Conservation (phyloP, 495 filamentous ascomycete genomes). For the Daldinia concentrica region DNA sequence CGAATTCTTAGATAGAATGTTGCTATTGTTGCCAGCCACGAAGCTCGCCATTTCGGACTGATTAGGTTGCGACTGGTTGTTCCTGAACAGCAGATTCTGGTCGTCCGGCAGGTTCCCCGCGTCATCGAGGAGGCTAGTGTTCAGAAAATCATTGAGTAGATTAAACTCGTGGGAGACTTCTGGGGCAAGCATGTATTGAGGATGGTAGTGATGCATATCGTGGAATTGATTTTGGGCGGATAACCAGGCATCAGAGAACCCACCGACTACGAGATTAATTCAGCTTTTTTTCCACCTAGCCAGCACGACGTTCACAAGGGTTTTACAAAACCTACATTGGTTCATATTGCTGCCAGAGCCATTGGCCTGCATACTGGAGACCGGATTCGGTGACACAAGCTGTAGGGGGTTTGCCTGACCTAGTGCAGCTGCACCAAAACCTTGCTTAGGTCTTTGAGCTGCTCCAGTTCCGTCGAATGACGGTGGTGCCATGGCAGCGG, state of each 20-base stretch:
- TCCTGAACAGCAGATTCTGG: slow-evolving; percentile 49
- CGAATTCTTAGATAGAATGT: slow-evolving; percentile 53
- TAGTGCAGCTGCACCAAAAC: slow-evolving; percentile 54
- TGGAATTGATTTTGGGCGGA: slow-evolving; percentile 78
- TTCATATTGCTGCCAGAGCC: slow-evolving; percentile 68
- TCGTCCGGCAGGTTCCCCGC: slow-evolving; percentile 71
- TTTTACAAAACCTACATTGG: slow-evolving; percentile 73
- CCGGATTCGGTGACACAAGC: slow-evolving; percentile 65
- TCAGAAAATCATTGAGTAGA: slow-evolving; percentile 93
- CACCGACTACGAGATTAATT: slow-evolving; percentile 58
- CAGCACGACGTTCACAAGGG: slow-evolving; percentile 42
- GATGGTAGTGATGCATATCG: slow-evolving; percentile 93
- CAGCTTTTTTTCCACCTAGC: slow-evolving; percentile 39
- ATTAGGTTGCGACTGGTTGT: slow-evolving; percentile 45
- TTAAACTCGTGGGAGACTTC: slow-evolving; percentile 97
- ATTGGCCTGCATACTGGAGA: slow-evolving; percentile 63
- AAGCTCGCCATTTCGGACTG: slow-evolving; percentile 49
- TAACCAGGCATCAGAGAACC: slow-evolving; percentile 67
- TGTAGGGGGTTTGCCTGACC: slow-evolving; percentile 58
- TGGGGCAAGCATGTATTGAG: slow-evolving; percentile 93
- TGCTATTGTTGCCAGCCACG: slow-evolving; percentile 50
- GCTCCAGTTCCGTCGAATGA: slow-evolving; percentile 53
- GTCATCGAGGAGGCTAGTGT: slow-evolving; percentile 86
- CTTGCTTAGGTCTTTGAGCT: slow-evolving; percentile 52
- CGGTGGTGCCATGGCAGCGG: slow-evolving; percentile 53